phyloP scores from a whole-genome alignment of 306 rosid genomes.

The Glycine soja region DNA sequence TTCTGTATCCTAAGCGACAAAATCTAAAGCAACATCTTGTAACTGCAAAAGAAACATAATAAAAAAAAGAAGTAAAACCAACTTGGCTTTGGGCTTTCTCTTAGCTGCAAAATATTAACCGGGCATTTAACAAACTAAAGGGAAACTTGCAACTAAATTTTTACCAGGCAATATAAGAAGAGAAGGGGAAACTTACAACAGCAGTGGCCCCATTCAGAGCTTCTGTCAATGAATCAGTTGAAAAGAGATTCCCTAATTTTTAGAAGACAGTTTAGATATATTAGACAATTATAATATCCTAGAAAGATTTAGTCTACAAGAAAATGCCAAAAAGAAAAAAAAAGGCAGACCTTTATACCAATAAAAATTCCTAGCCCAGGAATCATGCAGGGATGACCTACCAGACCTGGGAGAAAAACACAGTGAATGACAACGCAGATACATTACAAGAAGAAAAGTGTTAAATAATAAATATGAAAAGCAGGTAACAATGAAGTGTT shows the following conservation, averaged over 20 bases:
- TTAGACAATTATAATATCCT: constrained; percentile 37
- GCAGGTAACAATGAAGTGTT: not conserved
- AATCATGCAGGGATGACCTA: constrained; percentile 74
- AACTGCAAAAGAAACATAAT: no score
- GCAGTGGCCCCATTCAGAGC: constrained; percentile 86
- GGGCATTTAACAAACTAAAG: no score
- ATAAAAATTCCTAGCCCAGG: constrained; percentile 73
- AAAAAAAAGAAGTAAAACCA: no score
- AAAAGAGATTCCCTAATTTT: constrained; percentile 84
- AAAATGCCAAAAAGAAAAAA: not conserved
- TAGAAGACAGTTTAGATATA: constrained; percentile 38
- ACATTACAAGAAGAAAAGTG: not conserved
- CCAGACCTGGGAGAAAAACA: constrained; percentile 78
- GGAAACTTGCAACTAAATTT: no score
- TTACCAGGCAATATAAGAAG: no score
- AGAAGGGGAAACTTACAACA: no score
- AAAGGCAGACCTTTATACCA: constrained; percentile 80
- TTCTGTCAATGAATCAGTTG: constrained; percentile 79
- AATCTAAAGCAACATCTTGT: no score
- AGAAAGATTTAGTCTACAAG: constrained; percentile 28
- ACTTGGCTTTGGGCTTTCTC: no score
- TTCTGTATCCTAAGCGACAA: no score
- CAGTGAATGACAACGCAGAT: constrained; percentile 27
- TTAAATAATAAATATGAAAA: constrained; percentile 13
- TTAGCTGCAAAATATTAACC: no score